Evolutionary conservation across 2,329 filamentous ascomycete genomes (phyloP).

Genomic region (Stachybotrys chartarum): DNA sequence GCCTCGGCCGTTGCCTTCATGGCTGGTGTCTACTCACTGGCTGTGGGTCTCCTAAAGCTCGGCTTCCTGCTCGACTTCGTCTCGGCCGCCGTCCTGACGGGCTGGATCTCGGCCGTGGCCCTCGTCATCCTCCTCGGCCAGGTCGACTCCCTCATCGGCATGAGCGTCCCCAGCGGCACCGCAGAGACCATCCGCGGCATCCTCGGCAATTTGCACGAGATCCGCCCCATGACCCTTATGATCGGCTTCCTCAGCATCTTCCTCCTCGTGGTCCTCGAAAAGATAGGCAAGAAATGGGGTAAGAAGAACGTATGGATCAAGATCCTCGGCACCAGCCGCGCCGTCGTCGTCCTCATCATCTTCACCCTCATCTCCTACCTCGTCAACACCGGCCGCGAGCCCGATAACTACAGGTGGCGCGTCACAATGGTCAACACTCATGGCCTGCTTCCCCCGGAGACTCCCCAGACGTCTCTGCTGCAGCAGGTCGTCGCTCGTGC

Average conservation of each 20-base stretch:
- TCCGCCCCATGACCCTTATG: conserved; percentile 50
- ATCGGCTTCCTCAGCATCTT: conserved; percentile 52
- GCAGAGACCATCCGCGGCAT: conserved; percentile 53
- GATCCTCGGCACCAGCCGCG: conserved; percentile 52
- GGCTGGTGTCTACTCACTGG: conserved; percentile 53
- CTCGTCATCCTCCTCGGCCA: conserved; percentile 61
- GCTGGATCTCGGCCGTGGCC: conserved; percentile 60
- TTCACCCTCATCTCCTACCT: conserved; percentile 58
- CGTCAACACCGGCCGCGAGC: conserved; percentile 46
- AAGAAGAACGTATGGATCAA: conserved; percentile 50
- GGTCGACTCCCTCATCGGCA: conserved; percentile 52
- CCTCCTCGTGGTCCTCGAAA: conserved; percentile 48
- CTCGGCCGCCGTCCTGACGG: conserved; percentile 55
- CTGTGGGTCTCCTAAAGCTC: conserved; percentile 53
- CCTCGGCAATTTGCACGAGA: conserved; percentile 46
- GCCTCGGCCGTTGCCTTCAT: conserved; percentile 56
- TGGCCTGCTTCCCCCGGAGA: conserved; percentile 42
- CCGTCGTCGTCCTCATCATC: conserved; percentile 52
- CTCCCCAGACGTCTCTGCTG: conserved; percentile 40
- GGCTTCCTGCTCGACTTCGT: conserved; percentile 62
- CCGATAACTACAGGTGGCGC: conserved; percentile 42
- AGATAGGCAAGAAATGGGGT: conserved; percentile 52
- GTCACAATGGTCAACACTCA: conserved; percentile 50
- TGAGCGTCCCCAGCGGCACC: conserved; percentile 42
- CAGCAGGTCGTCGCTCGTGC: conserved; percentile 44